These are phyloP conservation scores for Globisporangium sylvaticum DNA, from an alignment of 352 stramenopile genomes.

Conservation along the genomic window DNA sequence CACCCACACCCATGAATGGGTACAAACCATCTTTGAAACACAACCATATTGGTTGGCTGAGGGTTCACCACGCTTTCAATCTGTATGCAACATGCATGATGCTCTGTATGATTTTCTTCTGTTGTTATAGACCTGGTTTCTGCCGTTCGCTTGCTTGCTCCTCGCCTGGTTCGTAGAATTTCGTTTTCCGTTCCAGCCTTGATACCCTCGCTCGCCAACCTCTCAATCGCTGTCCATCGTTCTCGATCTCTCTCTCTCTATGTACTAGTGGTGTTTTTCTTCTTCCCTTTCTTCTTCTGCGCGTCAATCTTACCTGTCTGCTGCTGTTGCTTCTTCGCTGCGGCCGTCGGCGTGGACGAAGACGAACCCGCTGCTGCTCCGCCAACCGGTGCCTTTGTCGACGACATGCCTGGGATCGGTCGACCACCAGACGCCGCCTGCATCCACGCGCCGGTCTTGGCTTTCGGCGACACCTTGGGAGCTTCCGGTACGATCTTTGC, in stretches of 20 bases:
- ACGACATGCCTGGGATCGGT: slow-evolving; percentile 6
- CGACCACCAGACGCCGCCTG: neutral
- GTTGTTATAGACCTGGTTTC: neutral
- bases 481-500: slow-evolving; percentile 1
- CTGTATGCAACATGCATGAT: neutral
- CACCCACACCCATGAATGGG: neutral
- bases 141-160: neutral
- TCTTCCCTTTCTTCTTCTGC: slow-evolving; percentile 8
- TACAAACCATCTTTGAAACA: neutral
- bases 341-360: neutral
- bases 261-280: slow-evolving; percentile 2
- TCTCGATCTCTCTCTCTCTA: slow-evolving; percentile 3
- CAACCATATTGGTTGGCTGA: neutral
- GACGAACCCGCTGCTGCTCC: neutral
- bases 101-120: neutral
- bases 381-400: neutral
- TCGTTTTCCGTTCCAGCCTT: neutral
- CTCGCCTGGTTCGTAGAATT: neutral
- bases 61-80: neutral
- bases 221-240: neutral
- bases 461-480: neutral
- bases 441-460: slow-evolving; percentile 4
- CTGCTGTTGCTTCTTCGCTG: neutral
- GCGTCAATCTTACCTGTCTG: neutral
- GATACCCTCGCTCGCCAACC: neutral